Base-by-base conservation (phyloP, 2,329 filamentous ascomycete genomes). In the Biscogniauxia marginata region DNA sequence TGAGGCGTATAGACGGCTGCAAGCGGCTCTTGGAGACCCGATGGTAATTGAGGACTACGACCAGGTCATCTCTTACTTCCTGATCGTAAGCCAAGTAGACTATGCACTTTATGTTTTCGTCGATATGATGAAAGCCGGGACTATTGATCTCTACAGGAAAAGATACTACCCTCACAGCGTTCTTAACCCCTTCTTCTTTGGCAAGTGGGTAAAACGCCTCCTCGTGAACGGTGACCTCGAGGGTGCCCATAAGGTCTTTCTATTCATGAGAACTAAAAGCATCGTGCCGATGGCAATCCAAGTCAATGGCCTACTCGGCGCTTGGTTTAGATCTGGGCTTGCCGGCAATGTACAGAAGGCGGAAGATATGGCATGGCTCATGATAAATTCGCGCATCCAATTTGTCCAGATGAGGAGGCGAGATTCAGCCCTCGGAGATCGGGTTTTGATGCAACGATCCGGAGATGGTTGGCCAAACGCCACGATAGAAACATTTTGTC, bases 191-290 rank as follows among this genome's bases (percentile, higher is more conserved):
- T 93, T 91, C 73, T 90, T 96, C 72, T 89, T 92, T 63, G 89
- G 88, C 30, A 93, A 91, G 65, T 96, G 92, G 93, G 81, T 96
- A 67, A 93, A 93, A 72, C 85, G 89, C 50, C 82, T 96, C 7
- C 89, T 96, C 54, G 87, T 87, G 16, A 83, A 86, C 56, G 86
- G 85, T 2, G 83, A 91, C 61, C 74, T 90, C 13, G 83, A 89
- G 55, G 88, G 87, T 1, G 90, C 91, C 3, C 79, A 84, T 52
- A 83, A 84, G 57, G 90, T 96, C 7, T 77, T 95, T 23, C 82
- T 88, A 13, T 80, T 92, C 60, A 93, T 96, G 88, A 84, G 86
- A 63, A 78, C 82, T 52, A 84, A 83, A 64, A 85, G 85, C 1
- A 82, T 92, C 30, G 78, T 79, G 55, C 86, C 90, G 2, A 85